Conservation (phyloP, 208 protist genomes). For the Crithidia expoeki region DNA sequence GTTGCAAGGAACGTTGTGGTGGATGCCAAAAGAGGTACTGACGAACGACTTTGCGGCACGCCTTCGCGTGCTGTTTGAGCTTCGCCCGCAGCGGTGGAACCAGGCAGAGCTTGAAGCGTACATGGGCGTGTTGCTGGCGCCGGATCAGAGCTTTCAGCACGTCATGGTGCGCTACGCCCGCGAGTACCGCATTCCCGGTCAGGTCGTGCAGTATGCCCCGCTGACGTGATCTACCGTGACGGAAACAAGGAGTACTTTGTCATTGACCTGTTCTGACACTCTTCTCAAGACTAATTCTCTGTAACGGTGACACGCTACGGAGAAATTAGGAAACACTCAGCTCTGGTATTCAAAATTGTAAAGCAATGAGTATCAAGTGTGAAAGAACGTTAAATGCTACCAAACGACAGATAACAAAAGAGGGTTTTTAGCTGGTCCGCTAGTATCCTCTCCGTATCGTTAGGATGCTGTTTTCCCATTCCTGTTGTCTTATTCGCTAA, state of each 20-base stretch:
- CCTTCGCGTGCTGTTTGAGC: constrained; percentile 55
- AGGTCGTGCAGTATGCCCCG: constrained; percentile 57
- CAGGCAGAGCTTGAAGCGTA: constrained; percentile 52
- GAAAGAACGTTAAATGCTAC: no score
- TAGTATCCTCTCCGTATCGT: no score
- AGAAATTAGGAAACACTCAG: no score
- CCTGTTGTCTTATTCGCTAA: no score
- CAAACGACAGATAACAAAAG: no score
- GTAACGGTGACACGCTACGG: no score
- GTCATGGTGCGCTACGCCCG: constrained; percentile 56
- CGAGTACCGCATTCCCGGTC: constrained; percentile 67
- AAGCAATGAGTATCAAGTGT: no score
- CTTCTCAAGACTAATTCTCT: neutral
- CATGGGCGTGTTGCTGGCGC: constrained; percentile 53
- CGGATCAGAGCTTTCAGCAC: constrained; percentile 55
- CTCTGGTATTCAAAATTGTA: no score
- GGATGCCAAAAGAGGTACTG: constrained; percentile 52
- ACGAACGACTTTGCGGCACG: constrained; percentile 41
- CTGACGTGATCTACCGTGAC: constrained; percentile 25
- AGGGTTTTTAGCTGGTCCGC: no score
- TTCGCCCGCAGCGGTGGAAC: constrained; percentile 53
- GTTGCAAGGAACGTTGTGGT: constrained; percentile 35
- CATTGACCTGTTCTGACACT: no score
- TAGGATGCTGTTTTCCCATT: no score
- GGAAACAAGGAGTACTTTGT: neutral